A percentile compares a stretch with the other conserved stretches of the same genome.
These are phyloP conservation scores for Fusarium piperis DNA, from an alignment of 2,329 filamentous ascomycete species.

Conservation along the genomic window DNA sequence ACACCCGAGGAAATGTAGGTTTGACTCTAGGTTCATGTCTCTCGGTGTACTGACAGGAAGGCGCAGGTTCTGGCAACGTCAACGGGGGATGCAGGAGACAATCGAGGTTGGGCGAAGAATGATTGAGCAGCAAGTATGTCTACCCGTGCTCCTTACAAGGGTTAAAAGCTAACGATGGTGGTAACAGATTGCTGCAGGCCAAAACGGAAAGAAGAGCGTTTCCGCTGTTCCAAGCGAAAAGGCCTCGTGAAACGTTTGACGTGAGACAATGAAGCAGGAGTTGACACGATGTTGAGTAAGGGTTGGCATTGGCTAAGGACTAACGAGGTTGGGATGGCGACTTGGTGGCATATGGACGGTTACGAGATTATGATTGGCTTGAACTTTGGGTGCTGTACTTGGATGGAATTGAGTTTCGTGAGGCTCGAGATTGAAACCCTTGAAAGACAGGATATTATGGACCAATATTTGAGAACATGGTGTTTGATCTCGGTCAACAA, in stretches of 20 bases:
- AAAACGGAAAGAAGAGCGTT: constrained; percentile 23
- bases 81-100: constrained; percentile 66
- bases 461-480: neutral
- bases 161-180: constrained; percentile 10
- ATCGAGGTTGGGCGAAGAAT: constrained; percentile 64
- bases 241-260: constrained; percentile 16
- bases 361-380: constrained; percentile 27
- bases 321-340: neutral
- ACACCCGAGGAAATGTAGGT: constrained; percentile 62
- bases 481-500: neutral
- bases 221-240: constrained; percentile 34
- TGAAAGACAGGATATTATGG: neutral
- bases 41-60: constrained; percentile 29
- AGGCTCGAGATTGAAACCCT: constrained; percentile 14
- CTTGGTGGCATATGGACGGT: constrained; percentile 11
- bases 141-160: neutral
- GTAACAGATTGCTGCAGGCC: constrained; percentile 19
- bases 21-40: neutral
- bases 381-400: neutral
- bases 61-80: constrained; percentile 69
- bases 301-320: neutral
- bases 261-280: neutral
- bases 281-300: neutral
- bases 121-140: constrained; percentile 58
- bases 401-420: neutral